Conservation (phyloP, 2,329 filamentous ascomycete genomes). For the Sporothrix curviconia region DNA sequence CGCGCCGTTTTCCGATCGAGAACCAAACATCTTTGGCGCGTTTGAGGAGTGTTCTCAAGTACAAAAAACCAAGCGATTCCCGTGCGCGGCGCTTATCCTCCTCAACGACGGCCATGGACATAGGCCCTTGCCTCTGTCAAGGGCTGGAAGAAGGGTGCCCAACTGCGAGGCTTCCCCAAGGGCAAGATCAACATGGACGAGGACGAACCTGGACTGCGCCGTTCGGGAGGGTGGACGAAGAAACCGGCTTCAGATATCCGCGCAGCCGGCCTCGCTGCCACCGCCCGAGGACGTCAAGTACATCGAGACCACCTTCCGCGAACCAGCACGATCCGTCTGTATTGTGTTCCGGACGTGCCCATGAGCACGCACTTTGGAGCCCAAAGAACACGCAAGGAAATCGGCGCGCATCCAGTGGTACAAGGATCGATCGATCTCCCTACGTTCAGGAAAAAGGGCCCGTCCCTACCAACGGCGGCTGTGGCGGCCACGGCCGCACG, state of each 20-base stretch:
- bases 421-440: slow-evolving; percentile 80
- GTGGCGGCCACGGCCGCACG: too few species aligned
- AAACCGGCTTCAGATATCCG: slow-evolving; percentile 85
- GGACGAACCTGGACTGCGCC: slow-evolving; percentile 85
- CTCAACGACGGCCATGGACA: slow-evolving; percentile 92
- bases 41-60: slow-evolving; percentile 88
- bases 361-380: slow-evolving; percentile 85
- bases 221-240: slow-evolving; percentile 91
- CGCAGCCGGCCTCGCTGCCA: slow-evolving; percentile 67
- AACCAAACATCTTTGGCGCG: slow-evolving; percentile 74
- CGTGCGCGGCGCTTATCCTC: slow-evolving; percentile 86
- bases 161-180: slow-evolving; percentile 94
- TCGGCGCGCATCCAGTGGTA: slow-evolving; percentile 97
- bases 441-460: slow-evolving; percentile 65
- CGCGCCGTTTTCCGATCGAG: slow-evolving; percentile 68
- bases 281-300: slow-evolving; percentile 67
- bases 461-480: slow-evolving; percentile 36
- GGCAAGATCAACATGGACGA: slow-evolving; percentile 99
- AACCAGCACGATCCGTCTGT: slow-evolving; percentile 90
- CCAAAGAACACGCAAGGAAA: slow-evolving; percentile 89
- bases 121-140: slow-evolving; percentile 88
- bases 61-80: slow-evolving; percentile 94
- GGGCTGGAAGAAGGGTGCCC: slow-evolving; percentile 93
- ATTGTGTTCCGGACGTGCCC: slow-evolving; percentile 83
- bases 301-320: slow-evolving; percentile 82